These are phyloP conservation scores for Arachis hypogaea DNA, from an alignment of 306 rosid genomes.

Conservation along the genomic window DNA sequence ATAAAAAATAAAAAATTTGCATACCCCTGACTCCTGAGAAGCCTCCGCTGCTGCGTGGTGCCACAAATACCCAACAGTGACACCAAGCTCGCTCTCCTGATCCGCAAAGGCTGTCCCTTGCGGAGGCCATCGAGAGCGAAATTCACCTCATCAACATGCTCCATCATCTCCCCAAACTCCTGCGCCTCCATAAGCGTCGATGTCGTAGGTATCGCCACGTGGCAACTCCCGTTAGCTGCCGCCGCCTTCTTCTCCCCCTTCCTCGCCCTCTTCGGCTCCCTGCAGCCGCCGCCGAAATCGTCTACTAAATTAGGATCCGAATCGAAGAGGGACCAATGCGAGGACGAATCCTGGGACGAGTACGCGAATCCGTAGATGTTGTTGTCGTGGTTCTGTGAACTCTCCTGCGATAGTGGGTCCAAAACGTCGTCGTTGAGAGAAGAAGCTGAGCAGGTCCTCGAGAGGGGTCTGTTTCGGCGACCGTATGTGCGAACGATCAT, in stretches of 20 bases:
- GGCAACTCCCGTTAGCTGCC: constrained; percentile 14
- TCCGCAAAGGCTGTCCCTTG: constrained; percentile 85
- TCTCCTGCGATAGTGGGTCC: constrained; percentile 65
- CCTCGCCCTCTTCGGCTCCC: constrained; percentile 61
- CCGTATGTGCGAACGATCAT: constrained; percentile 96
- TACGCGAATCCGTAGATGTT: constrained; percentile 52
- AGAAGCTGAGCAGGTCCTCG: constrained; percentile 65
- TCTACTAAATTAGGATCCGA: constrained; percentile 61
- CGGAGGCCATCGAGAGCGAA: constrained; percentile 92
- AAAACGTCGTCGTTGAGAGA: constrained; percentile 70
- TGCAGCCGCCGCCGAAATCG: constrained; percentile 41
- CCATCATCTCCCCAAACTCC: constrained; percentile 99
- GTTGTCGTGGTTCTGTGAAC: constrained; percentile 46
- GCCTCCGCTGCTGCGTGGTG: constrained; percentile 84
- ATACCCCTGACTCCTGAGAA: constrained; percentile 90
- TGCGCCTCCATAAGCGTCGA: constrained; percentile 98
- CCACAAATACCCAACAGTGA: constrained; percentile 80
- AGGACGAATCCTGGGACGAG: constrained; percentile 85
- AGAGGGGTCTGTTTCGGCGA: constrained; percentile 71
- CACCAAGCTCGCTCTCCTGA: constrained; percentile 88
- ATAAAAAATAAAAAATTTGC: constrained; percentile 21
- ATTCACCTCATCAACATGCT: constrained; percentile 94
- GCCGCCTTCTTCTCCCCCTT: constrained; percentile 34
- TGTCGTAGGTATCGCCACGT: constrained; percentile 56
- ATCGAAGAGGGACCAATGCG: constrained; percentile 78